Evolutionary conservation across 2,329 filamentous ascomycete species (phyloP), one percentile per base, ranked within the genome.

Genomic region (Colletotrichum orbiculare): DNA sequence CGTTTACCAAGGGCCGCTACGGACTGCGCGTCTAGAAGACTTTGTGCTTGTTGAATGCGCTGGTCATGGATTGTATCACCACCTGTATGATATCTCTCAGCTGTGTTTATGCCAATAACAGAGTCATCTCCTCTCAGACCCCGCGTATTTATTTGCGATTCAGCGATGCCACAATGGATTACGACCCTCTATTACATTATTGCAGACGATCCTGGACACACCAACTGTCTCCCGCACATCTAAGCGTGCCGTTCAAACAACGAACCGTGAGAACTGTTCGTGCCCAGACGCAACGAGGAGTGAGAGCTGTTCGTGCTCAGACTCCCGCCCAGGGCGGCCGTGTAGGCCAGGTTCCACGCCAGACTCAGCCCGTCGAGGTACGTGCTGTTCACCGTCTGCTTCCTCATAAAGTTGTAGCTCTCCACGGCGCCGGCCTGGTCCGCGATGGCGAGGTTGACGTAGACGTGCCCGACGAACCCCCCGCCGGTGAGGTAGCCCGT

Each of bases 381-480:
- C 5, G 46, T 13, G 37, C 58, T 65, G 8, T 35, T 38, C 9
- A 48, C 45, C 15, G 45, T 10, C 42, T 52, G 46, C 2, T 17
- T 53, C 58, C 11, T 65, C 58, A 65, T 65, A 33, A 65, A 65
- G n/a, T 47, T 10, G 10, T 62, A 65, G 37, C 52, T 56, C 46
- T 65, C 62, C 13, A 61, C 41, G 5, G 62, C 62, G 8, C 58
- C 62, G 3, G 35, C 35, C 46, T 43, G 25, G 2, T 95, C 86
- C 48, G 91, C 81, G 11, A 92, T 85, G 0, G 91, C 91, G 15
- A 91, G 81, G 72, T 96, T 95, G 5, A 87, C 90, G 73, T 88
- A 91, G 33, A 96, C 72, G 3, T 96, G 85, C 0, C 93, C 91
- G 71, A 85, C 89, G 92, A 93, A 96, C 1, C 92, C 91, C 25